These are phyloP conservation scores for Dictyostelium capitatum DNA, from an alignment of 78 protist species.

Conservation along the genomic window DNA sequence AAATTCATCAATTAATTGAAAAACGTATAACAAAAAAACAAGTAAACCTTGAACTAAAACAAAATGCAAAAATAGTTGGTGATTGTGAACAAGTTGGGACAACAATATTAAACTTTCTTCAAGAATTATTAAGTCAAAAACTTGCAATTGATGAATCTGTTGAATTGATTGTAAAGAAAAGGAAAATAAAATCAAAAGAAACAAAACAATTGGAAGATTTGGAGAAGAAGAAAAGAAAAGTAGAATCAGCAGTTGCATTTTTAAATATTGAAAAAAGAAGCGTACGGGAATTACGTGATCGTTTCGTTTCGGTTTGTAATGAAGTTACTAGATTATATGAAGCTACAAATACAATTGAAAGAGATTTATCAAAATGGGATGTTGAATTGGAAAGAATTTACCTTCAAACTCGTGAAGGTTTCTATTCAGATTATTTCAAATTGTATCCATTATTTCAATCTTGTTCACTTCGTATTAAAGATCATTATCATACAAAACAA, in stretches of 20 bases:
- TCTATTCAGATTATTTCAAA: slow-evolving; percentile 69
- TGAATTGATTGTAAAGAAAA: slow-evolving; percentile 27
- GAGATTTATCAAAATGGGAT: slow-evolving; percentile 76
- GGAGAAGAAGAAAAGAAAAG: slow-evolving; percentile 21
- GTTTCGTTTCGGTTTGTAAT: slow-evolving; percentile 75
- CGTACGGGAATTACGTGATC: slow-evolving; percentile 58
- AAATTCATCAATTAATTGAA: slow-evolving; percentile 65
- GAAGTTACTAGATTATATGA: slow-evolving; percentile 65
- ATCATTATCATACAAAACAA: slow-evolving; percentile 52
- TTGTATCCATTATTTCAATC: slow-evolving; percentile 72
- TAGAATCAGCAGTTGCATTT: slow-evolving; percentile 57
- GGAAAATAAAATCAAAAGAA: slow-evolving; percentile 45
- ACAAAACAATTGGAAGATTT: slow-evolving; percentile 27
- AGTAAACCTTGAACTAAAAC: slow-evolving; percentile 52
- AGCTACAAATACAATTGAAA: slow-evolving; percentile 36
- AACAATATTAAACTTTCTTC: slow-evolving; percentile 45
- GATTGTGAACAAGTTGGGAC: slow-evolving; percentile 47
- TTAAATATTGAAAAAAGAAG: slow-evolving; percentile 69
- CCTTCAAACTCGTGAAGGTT: slow-evolving; percentile 55
- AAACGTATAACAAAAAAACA: slow-evolving; percentile 68
- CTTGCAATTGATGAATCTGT: slow-evolving; percentile 7
- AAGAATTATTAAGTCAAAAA: slow-evolving; percentile 32
- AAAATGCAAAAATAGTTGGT: slow-evolving; percentile 61
- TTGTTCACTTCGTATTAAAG: slow-evolving; percentile 48
- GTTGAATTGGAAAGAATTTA: slow-evolving; percentile 72